A percentile compares a stretch with the other conserved stretches of the same genome.
Conservation (phyloP, 768 basidiomycete genomes). For the Auricularia cornea region DNA sequence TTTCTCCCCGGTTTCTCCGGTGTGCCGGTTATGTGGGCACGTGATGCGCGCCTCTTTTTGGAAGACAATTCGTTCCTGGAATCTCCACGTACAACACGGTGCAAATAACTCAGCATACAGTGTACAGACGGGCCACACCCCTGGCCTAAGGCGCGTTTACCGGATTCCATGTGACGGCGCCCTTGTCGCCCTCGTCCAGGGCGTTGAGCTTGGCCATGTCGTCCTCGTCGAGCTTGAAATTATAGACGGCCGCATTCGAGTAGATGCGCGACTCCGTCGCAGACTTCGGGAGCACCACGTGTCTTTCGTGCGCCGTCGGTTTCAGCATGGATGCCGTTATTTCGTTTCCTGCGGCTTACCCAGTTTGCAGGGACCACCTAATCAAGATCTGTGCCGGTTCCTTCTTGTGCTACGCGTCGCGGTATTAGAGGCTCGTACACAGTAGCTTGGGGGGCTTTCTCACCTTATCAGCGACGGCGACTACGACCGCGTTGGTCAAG, state of each 20-base stretch:
- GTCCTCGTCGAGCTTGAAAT: constrained; percentile 57
- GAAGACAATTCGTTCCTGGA: no score
- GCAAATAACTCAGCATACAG: no score
- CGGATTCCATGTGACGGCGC: constrained; percentile 81
- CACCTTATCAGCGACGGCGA: constrained; percentile 16
- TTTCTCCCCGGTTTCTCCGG: no score
- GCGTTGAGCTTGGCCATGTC: constrained; percentile 61
- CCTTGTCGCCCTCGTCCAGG: constrained; percentile 64
- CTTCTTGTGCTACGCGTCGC: constrained; percentile 17
- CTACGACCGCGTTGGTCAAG: constrained; percentile 15
- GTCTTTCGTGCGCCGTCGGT: constrained; percentile 34
- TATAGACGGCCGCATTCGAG: constrained; percentile 66
- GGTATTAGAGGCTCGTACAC: background rate
- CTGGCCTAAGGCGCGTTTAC: constrained; percentile 38
- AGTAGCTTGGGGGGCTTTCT: background rate
- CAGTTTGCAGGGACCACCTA: constrained; percentile 36
- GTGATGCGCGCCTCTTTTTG: no score
- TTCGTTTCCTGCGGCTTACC: constrained; percentile 15
- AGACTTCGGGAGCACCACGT: constrained; percentile 77
- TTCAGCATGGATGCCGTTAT: background rate
- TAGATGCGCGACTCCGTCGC: constrained; percentile 59
- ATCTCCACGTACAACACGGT: no score
- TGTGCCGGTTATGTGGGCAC: no score
- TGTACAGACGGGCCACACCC: no score
- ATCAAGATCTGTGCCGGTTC: constrained; percentile 33